A percentile compares a stretch with the other conserved stretches of the same genome.
Evolutionary conservation across 768 basidiomycete species (phyloP).

Genomic region (Lactarius trivialis): DNA sequence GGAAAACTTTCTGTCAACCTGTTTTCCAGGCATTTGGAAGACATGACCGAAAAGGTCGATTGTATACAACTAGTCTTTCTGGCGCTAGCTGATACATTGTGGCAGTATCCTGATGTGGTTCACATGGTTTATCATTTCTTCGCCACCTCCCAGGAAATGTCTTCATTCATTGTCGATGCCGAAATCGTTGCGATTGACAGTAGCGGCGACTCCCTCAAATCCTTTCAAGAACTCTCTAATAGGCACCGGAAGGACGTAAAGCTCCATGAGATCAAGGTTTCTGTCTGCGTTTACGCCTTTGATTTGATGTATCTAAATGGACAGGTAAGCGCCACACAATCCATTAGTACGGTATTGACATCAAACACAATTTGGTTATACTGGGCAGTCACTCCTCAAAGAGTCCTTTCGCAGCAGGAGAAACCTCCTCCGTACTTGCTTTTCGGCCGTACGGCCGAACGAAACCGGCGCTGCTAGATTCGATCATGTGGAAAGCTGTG

Average conservation of each 20-base stretch:
- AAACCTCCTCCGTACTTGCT: conserved; percentile 51
- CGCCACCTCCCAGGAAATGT: conserved; percentile 33
- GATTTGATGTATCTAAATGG: conserved; percentile 85
- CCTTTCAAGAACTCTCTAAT: conserved; percentile 84
- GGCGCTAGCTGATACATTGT: conserved; percentile 13
- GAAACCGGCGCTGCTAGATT: conserved; percentile 51
- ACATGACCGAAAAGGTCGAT: conserved; percentile 81
- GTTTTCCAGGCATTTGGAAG: conserved; percentile 86
- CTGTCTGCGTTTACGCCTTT: conserved; percentile 82
- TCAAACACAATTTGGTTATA: conserved; percentile 13
- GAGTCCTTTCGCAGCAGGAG: conserved; percentile 68
- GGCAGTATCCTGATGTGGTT: conserved; percentile 77
- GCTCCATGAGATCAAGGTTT: conserved; percentile 64
- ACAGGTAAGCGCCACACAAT: conserved; percentile 43
- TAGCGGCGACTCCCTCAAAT: conserved; percentile 50
- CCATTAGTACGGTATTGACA: conserved; percentile 5
- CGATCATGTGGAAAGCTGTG: conserved; percentile 65
- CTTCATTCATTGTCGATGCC: conserved; percentile 75
- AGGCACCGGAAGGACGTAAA: conserved; percentile 79
- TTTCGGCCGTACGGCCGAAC: conserved; percentile 47
- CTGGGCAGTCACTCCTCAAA: conserved; percentile 54
- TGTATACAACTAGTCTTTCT: conserved; percentile 10
- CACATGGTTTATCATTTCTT: conserved; percentile 50
- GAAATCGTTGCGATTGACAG: conserved; percentile 83
- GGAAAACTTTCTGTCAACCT: conserved; percentile 44